Percentiles rank a stretch among this genome's conserved stretches.
These are phyloP conservation scores for Adansonia grandidieri DNA, from an alignment of 441 rosid species.

Conservation along the genomic window DNA sequence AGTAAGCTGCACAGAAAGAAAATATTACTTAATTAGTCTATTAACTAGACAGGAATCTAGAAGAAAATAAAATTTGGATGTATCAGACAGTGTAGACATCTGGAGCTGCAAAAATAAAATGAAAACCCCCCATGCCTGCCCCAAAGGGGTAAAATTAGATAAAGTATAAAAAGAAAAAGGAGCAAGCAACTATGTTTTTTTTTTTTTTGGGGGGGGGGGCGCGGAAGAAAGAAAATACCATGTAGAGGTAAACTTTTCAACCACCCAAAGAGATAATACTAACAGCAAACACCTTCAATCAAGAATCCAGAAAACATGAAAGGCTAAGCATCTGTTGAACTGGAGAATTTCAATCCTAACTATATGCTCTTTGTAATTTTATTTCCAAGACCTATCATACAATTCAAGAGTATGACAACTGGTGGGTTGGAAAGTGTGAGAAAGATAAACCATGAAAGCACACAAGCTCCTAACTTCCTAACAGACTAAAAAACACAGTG, in stretches of 20 bases:
- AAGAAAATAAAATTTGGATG: constrained; percentile 7
- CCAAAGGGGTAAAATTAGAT: neutral
- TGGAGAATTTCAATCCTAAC: neutral
- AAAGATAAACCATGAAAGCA: neutral
- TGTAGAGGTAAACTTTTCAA: neutral
- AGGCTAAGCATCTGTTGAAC: neutral
- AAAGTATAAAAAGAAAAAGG: neutral
- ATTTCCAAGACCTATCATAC: neutral
- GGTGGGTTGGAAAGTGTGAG: neutral
- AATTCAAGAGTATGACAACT: neutral
- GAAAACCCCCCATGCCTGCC: neutral
- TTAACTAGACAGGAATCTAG: neutral
- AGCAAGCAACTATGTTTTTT: neutral
- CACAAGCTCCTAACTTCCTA: neutral
- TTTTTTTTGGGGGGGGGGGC: neutral
- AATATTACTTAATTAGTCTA: constrained; percentile 19
- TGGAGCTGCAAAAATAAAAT: neutral
- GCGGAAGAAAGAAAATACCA: neutral
- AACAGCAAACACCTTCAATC: constrained; percentile 17
- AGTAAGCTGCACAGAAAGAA: constrained; percentile 69
- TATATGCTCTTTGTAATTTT: neutral
- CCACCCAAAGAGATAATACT: neutral
- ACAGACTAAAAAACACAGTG: constrained; percentile 1
- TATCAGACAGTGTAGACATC: neutral
- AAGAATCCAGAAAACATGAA: constrained; percentile 12